A percentile compares a stretch with the other conserved stretches of the same genome.
phyloP scores from a whole-genome alignment of 805 yeast species.

The Metschnikowia chrysomelidarum region DNA sequence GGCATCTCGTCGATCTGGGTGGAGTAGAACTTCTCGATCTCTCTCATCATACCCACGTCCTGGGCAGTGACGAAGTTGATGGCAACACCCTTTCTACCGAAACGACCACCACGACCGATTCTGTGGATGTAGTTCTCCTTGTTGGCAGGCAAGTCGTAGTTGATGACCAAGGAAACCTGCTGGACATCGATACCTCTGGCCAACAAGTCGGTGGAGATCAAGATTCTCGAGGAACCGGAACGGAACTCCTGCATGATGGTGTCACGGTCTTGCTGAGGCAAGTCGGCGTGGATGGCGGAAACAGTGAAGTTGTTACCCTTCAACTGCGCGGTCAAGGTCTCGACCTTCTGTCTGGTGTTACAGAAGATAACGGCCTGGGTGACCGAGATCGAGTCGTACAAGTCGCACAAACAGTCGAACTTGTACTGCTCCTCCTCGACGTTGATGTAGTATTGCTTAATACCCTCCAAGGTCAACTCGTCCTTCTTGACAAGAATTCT shows the following conservation, averaged over 20 bases:
- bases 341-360: conserved; percentile 93
- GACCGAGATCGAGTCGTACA: conserved; percentile 91
- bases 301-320: conserved; percentile 83
- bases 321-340: conserved; percentile 76
- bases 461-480: conserved; percentile 93
- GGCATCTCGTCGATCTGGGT: conserved; percentile 95
- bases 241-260: conserved; percentile 94
- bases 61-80: conserved; percentile 86
- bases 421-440: conserved; percentile 94
- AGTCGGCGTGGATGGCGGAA: conserved; percentile 93
- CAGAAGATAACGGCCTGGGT: conserved; percentile 98
- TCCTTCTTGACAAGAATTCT: conserved; percentile 93
- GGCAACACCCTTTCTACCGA: conserved; percentile 98
- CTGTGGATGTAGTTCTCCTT: conserved; percentile 95
- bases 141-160: conserved; percentile 88
- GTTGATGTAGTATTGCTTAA: conserved; percentile 86
- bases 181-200: conserved; percentile 82
- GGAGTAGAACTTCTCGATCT: conserved; percentile 85
- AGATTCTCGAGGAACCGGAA: conserved; percentile 87
- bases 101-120: conserved; percentile 98
- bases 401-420: conserved; percentile 89
- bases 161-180: conserved; percentile 92
- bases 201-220: conserved; percentile 90
- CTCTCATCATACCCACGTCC: conserved; percentile 73
- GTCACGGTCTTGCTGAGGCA: conserved; percentile 93